Evolutionary conservation across 2,329 filamentous ascomycete genomes (phyloP), one percentile per base, ranked within the genome.

Genomic region (Talaromyces sp.): DNA sequence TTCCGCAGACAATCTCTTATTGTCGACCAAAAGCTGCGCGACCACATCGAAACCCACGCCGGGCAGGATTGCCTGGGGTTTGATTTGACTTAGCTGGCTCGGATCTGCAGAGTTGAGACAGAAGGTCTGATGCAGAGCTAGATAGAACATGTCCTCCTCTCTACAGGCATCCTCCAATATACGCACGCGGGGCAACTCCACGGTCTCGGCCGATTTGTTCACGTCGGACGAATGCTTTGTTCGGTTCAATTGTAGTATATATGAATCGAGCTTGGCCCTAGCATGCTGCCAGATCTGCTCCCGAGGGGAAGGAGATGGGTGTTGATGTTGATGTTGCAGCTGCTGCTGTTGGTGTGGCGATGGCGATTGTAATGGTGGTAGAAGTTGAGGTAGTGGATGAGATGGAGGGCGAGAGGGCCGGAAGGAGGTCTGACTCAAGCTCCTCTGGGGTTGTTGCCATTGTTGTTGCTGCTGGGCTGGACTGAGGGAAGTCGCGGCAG

Each of bases 71-170:
- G 79, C 69, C 54, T 79, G 72, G 1, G 76, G 74, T 13, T 82
- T 71, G 3, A 81, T 66, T 13, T 60, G 70, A 16, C 81, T 75
- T 4, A 84, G 71, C 3, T 72, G 66, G 1, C 68, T 61, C 0
- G 74, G 76, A 19, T 79, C 72, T 3, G 76, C 64, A 3, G 81
- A 82, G 82, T 84, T 86, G 22, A 84, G 71, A 71, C 87, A 90
- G 73, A 86, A 88, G 1, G 89, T 66, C 71, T 91, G 88, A 71
- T 91, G 89, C 13, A 90, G 72, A 6, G 83, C 79, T 59, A 92
- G 69, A 72, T 89, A 93, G 71, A 90, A 86, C 56, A 79, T 67
- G 72, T 93, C 90, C 4, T 82, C 74, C 0, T 72, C 70, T 1
- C 67, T 50, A 68, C 87, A 89, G 1, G 90, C 89, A 27, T 85